Evolutionary conservation across 2,329 filamentous ascomycete species (phyloP).

Genomic region (Aspergillus japonicus): DNA sequence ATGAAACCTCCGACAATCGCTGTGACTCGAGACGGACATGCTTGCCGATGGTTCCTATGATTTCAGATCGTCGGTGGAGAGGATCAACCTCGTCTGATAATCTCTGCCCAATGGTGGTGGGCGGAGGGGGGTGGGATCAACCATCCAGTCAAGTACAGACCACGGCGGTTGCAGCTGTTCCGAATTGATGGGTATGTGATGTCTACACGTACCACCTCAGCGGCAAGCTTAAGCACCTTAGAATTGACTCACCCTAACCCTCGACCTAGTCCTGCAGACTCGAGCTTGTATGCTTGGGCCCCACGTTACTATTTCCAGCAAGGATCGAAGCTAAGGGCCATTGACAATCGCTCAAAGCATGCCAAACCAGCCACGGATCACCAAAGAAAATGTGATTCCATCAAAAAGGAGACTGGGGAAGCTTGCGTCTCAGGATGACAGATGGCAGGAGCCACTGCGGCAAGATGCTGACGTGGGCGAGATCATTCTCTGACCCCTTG

Average conservation of each 20-base stretch:
- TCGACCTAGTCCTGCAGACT: background rate
- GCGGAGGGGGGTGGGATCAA: too few species aligned
- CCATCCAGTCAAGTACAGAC: background rate
- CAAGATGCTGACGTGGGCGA: background rate
- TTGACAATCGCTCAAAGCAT: background rate
- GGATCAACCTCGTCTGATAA: background rate
- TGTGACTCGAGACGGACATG: background rate
- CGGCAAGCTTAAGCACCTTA: background rate
- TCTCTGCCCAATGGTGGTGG: background rate
- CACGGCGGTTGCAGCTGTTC: conserved; percentile 2
- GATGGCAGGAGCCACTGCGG: background rate
- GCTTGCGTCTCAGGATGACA: background rate
- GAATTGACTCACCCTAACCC: background rate
- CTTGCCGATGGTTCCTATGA: background rate
- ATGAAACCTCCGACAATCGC: background rate
- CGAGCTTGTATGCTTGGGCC: background rate
- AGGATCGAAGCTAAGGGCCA: background rate
- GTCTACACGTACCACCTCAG: background rate
- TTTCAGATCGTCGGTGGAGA: background rate
- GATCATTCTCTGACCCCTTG: background rate
- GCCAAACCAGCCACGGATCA: background rate
- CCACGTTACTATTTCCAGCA: background rate
- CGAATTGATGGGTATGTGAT: background rate
- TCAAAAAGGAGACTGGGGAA: background rate
- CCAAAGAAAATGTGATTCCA: background rate